Base-by-base conservation (phyloP, 768 basidiomycete species). In the Psilocybe cyanescens region DNA sequence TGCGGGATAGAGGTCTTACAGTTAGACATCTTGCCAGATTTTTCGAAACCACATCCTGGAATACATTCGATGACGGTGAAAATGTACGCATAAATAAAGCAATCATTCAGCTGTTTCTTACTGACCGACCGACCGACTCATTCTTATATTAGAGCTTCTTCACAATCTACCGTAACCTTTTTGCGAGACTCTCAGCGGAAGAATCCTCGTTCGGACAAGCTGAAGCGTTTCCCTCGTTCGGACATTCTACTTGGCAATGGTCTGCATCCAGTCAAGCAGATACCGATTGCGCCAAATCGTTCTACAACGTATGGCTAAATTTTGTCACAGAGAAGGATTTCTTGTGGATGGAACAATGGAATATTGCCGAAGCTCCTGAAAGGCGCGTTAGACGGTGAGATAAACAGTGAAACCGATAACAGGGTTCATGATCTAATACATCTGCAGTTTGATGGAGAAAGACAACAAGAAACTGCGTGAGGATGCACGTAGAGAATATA, bases 391-490 rank as follows among this genome's bases (percentile, higher is more conserved):
- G 95, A 69, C 85, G 97, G 87, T 90, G 31, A 79, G 67, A 4
- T 14, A 17, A n/a, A 24, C 5, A 9, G 39, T 19, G 54, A 44
- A 29, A 17, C 44, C 3, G 30, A 19, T 29, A 19, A 59, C 47
- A 65, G 8, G 24, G 24, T 33, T 19, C 31, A 17, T 56, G 24
- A 62, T 30, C 46, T 14, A 9, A 56, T 35, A 8, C 28, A 14
- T 48, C 35, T 37, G 16, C 55, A 94, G 93, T 67, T 70, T 94
- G 49, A 95, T 99, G 91, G 97, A 99, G 71, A 93, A 89, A 68
- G 97, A 98, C 65, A 99, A 99, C 75, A 94, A 92, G 75, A 95
- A 95, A 71, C 86, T 87, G 2, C 83, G 95, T 12, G 94, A 97
- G 30, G 91, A 94, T 41, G 90, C 91, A 5, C 84, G 91, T 41